Evolutionary conservation across 495 filamentous ascomycete genomes (phyloP).

Genomic region (Daldinia caldariorum): DNA sequence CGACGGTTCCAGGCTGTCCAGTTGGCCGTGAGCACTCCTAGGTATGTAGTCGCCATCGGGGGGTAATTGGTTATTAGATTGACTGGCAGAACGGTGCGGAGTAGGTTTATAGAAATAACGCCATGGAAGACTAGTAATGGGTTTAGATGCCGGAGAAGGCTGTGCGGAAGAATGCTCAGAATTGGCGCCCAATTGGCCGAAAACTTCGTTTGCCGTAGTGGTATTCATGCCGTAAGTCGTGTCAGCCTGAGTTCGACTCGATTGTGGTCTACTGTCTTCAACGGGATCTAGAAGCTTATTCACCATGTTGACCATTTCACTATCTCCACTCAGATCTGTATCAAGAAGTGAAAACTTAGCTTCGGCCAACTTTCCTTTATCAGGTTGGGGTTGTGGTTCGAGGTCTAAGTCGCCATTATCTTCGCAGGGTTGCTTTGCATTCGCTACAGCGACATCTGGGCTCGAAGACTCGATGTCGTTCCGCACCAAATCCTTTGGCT

Average conservation of each 20-base stretch:
- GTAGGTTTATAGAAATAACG: conserved; percentile 53
- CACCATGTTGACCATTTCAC: conserved; percentile 54
- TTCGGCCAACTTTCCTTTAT: conserved; percentile 35
- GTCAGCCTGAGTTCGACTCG: conserved; percentile 43
- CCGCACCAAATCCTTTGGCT: conserved; percentile 8
- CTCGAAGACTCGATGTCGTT: not conserved
- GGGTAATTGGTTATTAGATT: conserved; percentile 33
- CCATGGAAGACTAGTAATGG: conserved; percentile 57
- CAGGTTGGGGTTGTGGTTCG: not conserved
- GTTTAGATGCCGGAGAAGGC: conserved; percentile 51
- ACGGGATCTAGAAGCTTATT: conserved; percentile 54
- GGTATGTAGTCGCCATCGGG: conserved; percentile 38
- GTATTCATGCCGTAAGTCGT: conserved; percentile 56
- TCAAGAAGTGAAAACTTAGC: conserved; percentile 34
- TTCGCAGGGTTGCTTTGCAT: not conserved
- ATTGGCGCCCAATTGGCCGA: conserved; percentile 39
- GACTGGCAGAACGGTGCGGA: conserved; percentile 41
- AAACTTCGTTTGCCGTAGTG: conserved; percentile 50
- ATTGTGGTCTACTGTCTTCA: conserved; percentile 44
- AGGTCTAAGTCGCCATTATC: not conserved
- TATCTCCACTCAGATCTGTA: conserved; percentile 45
- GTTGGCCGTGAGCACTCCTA: conserved; percentile 38
- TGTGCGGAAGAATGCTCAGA: conserved; percentile 45
- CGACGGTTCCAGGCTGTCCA: conserved; percentile 33
- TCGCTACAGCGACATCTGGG: not conserved